Evolutionary conservation across 192 early-diverging fungal genomes (phyloP).

Genomic region (Linnemannia exigua): DNA sequence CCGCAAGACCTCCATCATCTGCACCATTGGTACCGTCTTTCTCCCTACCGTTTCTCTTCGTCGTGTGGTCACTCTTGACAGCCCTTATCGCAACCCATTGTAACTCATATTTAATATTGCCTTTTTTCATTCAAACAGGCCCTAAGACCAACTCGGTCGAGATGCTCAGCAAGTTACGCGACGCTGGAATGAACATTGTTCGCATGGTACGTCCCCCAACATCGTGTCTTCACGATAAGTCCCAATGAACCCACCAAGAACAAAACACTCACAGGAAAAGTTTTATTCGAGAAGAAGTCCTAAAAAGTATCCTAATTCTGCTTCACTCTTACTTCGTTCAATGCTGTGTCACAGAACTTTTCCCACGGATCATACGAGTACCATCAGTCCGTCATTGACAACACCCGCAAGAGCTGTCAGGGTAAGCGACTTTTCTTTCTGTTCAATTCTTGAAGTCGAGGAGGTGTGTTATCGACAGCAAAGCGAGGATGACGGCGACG

Average conservation of each 20-base stretch:
- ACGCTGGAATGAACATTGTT: slow-evolving; percentile 89
- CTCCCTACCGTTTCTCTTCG: neutral
- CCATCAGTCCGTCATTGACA: slow-evolving; percentile 74
- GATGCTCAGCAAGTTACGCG: slow-evolving; percentile 77
- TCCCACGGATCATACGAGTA: slow-evolving; percentile 76
- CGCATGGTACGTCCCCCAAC: slow-evolving; percentile 65
- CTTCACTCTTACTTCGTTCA: neutral
- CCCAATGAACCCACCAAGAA: neutral
- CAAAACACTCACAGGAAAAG: neutral
- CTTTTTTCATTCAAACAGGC: slow-evolving; percentile 50
- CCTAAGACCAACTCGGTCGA: slow-evolving; percentile 86
- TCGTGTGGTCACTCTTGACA: neutral
- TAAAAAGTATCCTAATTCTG: neutral
- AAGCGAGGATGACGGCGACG: neutral
- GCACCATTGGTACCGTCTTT: slow-evolving; percentile 76
- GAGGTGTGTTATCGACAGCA: neutral
- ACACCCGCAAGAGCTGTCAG: slow-evolving; percentile 63
- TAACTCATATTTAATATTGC: neutral
- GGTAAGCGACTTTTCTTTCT: slow-evolving; percentile 53
- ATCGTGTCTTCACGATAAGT: neutral
- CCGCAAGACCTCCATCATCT: slow-evolving; percentile 90
- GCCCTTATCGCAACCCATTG: neutral
- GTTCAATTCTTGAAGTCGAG: neutral
- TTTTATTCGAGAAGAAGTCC: neutral
- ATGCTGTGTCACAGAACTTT: slow-evolving; percentile 54